Evolutionary conservation across 768 basidiomycete genomes (phyloP).

Genomic region (Cyclocybe aegerita): DNA sequence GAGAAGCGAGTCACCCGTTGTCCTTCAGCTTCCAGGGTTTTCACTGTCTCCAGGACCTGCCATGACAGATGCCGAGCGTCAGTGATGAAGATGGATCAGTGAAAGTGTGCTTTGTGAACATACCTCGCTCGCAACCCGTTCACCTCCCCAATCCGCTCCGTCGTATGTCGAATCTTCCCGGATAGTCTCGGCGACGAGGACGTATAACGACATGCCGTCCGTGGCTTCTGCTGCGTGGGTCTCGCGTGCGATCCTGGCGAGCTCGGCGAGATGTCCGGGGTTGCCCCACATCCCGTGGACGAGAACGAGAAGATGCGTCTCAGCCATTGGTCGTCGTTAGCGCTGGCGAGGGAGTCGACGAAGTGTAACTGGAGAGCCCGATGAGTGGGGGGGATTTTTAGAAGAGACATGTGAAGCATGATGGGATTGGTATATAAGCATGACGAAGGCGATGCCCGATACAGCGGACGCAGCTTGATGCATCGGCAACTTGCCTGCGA

Average conservation of each 20-base stretch:
- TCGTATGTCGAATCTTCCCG: conserved; percentile 71
- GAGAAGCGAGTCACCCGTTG: conserved; percentile 68
- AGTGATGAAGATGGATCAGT: background rate
- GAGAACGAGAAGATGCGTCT: conserved; percentile 48
- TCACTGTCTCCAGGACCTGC: conserved; percentile 58
- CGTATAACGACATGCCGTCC: conserved; percentile 48
- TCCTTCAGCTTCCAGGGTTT: conserved; percentile 50
- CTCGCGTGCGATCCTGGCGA: conserved; percentile 52
- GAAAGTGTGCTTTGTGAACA: conserved; percentile 12
- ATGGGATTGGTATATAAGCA: background rate
- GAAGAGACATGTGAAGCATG: background rate
- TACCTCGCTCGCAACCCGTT: conserved; percentile 80
- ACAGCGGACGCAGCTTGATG: too few species aligned
- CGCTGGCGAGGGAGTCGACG: background rate
- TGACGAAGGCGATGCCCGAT: too few species aligned
- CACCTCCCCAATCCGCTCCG: conserved; percentile 82
- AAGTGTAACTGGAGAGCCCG: background rate
- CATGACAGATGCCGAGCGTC: background rate
- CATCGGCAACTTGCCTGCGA: too few species aligned
- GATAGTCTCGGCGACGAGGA: conserved; percentile 68
- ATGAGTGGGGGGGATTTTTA: background rate
- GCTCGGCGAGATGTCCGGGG: conserved; percentile 60
- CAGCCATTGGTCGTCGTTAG: conserved; percentile 19
- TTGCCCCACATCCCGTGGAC: conserved; percentile 84
- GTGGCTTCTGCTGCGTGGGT: conserved; percentile 29